Evolutionary conservation across 2,329 filamentous ascomycete genomes (phyloP), one percentile per base, ranked within the genome.

Genomic region (Fusarium avenaceum): DNA sequence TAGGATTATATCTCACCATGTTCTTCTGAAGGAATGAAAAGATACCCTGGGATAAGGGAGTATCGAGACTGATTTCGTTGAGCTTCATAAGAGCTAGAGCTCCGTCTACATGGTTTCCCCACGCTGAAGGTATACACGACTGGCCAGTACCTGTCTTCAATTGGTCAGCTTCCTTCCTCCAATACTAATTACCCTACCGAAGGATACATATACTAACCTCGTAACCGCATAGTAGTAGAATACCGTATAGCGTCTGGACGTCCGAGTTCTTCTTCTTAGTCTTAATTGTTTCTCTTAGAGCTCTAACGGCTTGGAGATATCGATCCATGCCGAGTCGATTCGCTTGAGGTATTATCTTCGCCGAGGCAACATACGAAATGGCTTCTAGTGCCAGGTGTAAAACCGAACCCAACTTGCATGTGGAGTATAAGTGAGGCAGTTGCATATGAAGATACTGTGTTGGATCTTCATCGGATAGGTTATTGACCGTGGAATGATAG

Each of bases 151-250:
- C 38, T 1, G 42, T 54, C 51, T 54, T 11, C 9, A 13, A 15
- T 10, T 3, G 14, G 39, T 52, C 28, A 45, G 38, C 20, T 19
- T 13, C 6, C 19, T 20, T 3, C 13, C 4, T 9, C 7, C 32
- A 7, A 19, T 0, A 4, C 10, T 6, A 5, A n/a, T 11, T 6
- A 15, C 11, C 13, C 14, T 17, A 17, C 17, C 19, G 4, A 6
- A 40, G 19, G 13, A 13, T 7, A 13, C 3, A 32, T 5, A 30
- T 4, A 5, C 49, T 15, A 5, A 54, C 51, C 51, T 54, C 51
- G 14, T 47, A 54, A 11, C 51, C 51, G 28, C 51, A 47, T 9
- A 54, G 42, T 1, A 54, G 51, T 4, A 54, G 42, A 22, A 47
- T n/a, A 1, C 30, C n/a, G n/a, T 54, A 54, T 4, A 54, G n/a